A percentile compares a stretch with the other conserved stretches of the same genome.
These are phyloP conservation scores for Fomitopsis pinicola DNA, from an alignment of 1,284 basidiomycete species.

Conservation along the genomic window DNA sequence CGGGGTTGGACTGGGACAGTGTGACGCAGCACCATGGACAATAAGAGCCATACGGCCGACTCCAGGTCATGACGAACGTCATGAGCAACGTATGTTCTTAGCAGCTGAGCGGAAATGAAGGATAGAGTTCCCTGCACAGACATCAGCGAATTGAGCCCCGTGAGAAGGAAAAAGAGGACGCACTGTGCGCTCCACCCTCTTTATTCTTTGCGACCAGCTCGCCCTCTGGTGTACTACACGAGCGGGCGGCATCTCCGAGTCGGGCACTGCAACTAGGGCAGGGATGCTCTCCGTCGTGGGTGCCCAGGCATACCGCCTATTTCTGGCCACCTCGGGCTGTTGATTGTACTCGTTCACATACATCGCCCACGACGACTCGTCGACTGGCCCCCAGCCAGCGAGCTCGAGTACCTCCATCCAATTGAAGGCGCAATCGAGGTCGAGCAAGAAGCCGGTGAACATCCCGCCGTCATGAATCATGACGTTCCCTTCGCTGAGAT, in stretches of 20 bases:
- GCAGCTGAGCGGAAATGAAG: conserved; percentile 3
- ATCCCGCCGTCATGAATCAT: not conserved
- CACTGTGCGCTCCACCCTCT: not conserved
- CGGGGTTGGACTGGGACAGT: not conserved
- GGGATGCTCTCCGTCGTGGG: too few species aligned
- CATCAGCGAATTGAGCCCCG: too few species aligned
- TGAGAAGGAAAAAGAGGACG: not conserved
- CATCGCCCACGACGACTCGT: too few species aligned
- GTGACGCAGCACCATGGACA: conserved; percentile 8
- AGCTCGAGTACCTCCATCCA: too few species aligned
- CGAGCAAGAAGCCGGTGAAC: not conserved
- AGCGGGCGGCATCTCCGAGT: too few species aligned
- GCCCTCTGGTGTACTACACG: too few species aligned
- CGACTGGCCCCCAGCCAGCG: too few species aligned
- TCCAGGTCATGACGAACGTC: conserved; percentile 11
- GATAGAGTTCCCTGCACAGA: conserved; percentile 7
- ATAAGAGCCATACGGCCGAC: conserved; percentile 11
- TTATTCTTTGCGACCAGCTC: not conserved
- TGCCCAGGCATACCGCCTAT: not conserved
- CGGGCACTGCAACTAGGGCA: too few species aligned
- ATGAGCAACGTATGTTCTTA: not conserved
- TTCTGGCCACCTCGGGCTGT: not conserved
- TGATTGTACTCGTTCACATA: not conserved
- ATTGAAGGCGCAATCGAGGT: too few species aligned
- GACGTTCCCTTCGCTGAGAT: not conserved